Percentiles rank a stretch among this genome's conserved stretches.
These are phyloP conservation scores for Cokeromyces recurvatus DNA, from an alignment of 371 early-diverging fungal genomes.

Conservation along the genomic window DNA sequence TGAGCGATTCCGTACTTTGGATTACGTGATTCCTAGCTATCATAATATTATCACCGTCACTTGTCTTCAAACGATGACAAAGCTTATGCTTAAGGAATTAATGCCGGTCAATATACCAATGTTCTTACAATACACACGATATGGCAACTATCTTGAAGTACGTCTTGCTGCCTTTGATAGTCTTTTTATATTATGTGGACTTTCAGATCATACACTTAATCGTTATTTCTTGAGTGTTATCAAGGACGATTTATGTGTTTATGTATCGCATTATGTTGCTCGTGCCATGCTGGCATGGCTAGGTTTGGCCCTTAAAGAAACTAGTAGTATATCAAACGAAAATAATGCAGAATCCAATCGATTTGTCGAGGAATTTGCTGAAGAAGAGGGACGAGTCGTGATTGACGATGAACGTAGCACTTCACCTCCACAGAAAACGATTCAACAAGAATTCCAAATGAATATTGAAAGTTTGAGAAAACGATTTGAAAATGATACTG, in stretches of 20 bases:
- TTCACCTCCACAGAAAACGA: constrained; percentile 14
- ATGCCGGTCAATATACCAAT: constrained; percentile 61
- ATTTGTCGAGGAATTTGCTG: constrained; percentile 40
- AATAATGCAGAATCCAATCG: constrained; percentile 1
- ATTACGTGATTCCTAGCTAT: constrained; percentile 80
- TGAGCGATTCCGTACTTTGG: constrained; percentile 74
- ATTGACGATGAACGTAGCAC: constrained; percentile 33
- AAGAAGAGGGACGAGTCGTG: constrained; percentile 41
- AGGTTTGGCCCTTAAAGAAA: constrained; percentile 46
- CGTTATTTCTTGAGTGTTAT: constrained; percentile 55
- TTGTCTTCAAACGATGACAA: constrained; percentile 54
- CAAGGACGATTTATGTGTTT: constrained; percentile 53
- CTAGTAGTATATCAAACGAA: constrained; percentile 2
- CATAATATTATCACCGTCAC: constrained; percentile 80
- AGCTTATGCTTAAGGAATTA: constrained; percentile 57
- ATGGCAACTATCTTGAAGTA: constrained; percentile 61
- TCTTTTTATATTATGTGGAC: constrained; percentile 57
- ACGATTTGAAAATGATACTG: constrained; percentile 31
- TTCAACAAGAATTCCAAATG: constrained; percentile 28
- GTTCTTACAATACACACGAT: constrained; percentile 60
- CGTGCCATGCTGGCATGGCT: constrained; percentile 45
- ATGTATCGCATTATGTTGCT: constrained; percentile 49
- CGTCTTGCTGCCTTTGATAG: constrained; percentile 65
- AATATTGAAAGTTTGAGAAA: constrained; percentile 32
- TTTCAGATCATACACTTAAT: constrained; percentile 38